Evolutionary conservation across 2,329 filamentous ascomycete species (phyloP), one percentile per base, ranked within the genome.

Genomic region (Alternaria sp.): DNA sequence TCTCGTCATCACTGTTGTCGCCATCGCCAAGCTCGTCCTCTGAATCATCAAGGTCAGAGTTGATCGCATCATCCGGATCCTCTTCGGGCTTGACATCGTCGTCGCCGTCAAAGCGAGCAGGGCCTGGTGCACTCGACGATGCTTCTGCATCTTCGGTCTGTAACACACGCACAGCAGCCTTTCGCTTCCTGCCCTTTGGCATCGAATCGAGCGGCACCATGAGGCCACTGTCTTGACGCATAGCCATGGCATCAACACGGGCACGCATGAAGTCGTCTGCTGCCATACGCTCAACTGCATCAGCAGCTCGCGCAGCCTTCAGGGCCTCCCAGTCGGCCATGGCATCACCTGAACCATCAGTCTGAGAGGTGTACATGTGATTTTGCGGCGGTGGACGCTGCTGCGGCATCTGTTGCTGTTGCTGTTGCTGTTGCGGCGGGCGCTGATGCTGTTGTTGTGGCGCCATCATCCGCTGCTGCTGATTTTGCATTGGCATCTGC

Each of bases 41-140:
- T 0, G 94, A 89, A 75, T 99, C 95, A 76, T 99, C 95, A 4
- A 99, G 88, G 73, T 99, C 95, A 0, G 95, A 98, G 79, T 99
- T 99, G 82, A 99, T 99, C 2, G 94, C 95, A 78, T 99, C 94
- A 67, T 97, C 94, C 66, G 97, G 94, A 12, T 81, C 78, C 46
- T 79, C 79, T 43, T 84, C 80, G 18, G 65, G 65, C 45, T 86
- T 87, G 45, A 88, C 87, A 6, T 87, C 83, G 22, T 88, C 87
- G 22, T 78, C 77, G 5, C 90, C 91, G 68, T 88, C 86, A 30
- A 84, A 77, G 57, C 83, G 82, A 36, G 81, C 76, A 12, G 82
- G 78, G 11, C 59, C 64, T 25, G 71, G 66, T 25, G 61, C 51
- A 43, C 66, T 66, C 16, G 67, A 67, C 41, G 71, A 71, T 43